Evolutionary conservation across 2,329 filamentous ascomycete species (phyloP).

Genomic region (Arthrobotrys sphaeroides): DNA sequence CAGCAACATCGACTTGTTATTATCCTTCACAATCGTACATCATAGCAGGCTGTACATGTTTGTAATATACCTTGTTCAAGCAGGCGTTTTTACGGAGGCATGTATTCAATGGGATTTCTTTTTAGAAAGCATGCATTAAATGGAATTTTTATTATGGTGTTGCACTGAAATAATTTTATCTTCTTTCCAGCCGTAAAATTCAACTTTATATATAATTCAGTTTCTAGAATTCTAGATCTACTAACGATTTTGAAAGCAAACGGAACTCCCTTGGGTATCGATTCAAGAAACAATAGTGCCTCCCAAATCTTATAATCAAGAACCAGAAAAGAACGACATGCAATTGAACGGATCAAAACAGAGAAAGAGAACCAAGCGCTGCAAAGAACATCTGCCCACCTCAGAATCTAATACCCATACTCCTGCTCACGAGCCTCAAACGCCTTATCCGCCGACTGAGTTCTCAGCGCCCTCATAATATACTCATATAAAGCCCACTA

Average conservation of each 20-base stretch:
- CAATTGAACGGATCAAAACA: neutral
- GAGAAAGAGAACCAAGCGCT: neutral
- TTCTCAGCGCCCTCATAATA: slow-evolving; percentile 73
- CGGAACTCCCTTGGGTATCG: slow-evolving; percentile 18
- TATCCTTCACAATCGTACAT: slow-evolving; percentile 7
- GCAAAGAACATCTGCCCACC: neutral
- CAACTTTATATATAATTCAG: too few relatives aligned
- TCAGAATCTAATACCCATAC: slow-evolving; percentile 16
- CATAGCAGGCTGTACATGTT: slow-evolving; percentile 4
- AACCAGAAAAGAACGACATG: neutral
- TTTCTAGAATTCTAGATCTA: neutral
- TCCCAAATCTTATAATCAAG: slow-evolving; percentile 16
- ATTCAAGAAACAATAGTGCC: slow-evolving; percentile 6
- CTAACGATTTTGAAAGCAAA: neutral
- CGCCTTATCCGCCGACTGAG: neutral
- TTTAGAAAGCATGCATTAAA: too few relatives aligned
- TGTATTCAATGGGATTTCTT: neutral
- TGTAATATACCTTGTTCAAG: neutral
- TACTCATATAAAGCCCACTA: slow-evolving; percentile 91
- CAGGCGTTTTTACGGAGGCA: neutral
- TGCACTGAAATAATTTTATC: too few relatives aligned
- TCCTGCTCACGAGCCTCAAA: slow-evolving; percentile 24
- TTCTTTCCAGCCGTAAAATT: too few relatives aligned
- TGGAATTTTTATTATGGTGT: too few relatives aligned
- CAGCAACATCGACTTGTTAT: too few relatives aligned